Evolutionary conservation across 31 red algal genomes (phyloP).

Genomic region (Asparagopsis taxiformis): DNA sequence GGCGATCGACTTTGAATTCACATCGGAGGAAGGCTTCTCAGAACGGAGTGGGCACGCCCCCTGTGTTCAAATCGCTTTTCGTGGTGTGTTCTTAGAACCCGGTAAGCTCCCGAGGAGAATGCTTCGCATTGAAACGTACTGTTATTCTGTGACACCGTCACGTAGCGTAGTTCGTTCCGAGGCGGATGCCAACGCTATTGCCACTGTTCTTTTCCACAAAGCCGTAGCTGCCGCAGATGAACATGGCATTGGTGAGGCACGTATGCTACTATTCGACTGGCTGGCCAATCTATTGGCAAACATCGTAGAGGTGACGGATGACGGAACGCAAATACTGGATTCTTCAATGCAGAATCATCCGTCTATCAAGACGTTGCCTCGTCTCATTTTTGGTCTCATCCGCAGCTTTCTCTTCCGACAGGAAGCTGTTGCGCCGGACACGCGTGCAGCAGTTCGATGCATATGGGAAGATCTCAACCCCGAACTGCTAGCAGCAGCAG

Average conservation of each 20-base stretch:
- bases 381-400: conserved; percentile 53
- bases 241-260: conserved; percentile 46
- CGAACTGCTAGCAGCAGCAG: conserved; percentile 42
- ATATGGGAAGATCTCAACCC: conserved; percentile 66
- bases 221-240: conserved; percentile 49
- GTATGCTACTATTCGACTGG: conserved; percentile 63
- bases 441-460: conserved; percentile 31
- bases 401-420: conserved; percentile 68
- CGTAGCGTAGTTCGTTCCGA: conserved; percentile 8
- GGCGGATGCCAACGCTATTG: conserved; percentile 54
- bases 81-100: conserved; percentile 66
- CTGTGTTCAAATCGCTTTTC: conserved; percentile 60
- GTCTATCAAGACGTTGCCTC: conserved; percentile 27
- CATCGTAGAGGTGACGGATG: conserved; percentile 6
- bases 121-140: conserved; percentile 42
- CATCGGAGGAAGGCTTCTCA: neutral
- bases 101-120: conserved; percentile 49
- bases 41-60: neutral
- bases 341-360: conserved; percentile 12
- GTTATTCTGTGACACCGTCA: conserved; percentile 10
- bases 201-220: conserved; percentile 53
- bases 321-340: conserved; percentile 4
- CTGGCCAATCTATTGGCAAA: conserved; percentile 38
- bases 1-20: conserved; percentile 37
- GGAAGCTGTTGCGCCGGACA: conserved; percentile 50